Conservation (phyloP, 2,329 filamentous ascomycete genomes). For the Exophiala calicioides region DNA sequence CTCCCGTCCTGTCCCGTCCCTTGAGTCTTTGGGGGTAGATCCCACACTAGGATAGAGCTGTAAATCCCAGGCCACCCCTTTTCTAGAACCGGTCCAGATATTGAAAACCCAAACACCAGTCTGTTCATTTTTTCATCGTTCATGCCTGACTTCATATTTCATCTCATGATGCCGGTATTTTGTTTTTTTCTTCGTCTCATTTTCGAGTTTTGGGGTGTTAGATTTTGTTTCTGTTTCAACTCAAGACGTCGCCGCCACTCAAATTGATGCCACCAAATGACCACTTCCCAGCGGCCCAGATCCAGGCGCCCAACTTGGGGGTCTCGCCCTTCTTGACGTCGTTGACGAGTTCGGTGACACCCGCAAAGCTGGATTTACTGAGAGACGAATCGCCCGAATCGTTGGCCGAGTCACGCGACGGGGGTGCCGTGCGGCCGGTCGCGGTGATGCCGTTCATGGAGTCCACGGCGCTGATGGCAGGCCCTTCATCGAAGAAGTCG, state of each 20-base stretch:
- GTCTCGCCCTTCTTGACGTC: slow-evolving; percentile 40
- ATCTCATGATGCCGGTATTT: too few relatives aligned
- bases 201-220: neutral
- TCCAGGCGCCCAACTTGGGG: slow-evolving; percentile 45
- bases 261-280: slow-evolving; percentile 42
- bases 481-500: slow-evolving; percentile 75
- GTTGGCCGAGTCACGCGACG: slow-evolving; percentile 32
- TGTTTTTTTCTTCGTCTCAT: too few relatives aligned
- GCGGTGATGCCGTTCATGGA: slow-evolving; percentile 60
- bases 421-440: slow-evolving; percentile 45
- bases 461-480: slow-evolving; percentile 70
- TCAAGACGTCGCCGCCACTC: slow-evolving; percentile 26
- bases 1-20: too few relatives aligned
- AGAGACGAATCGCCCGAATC: slow-evolving; percentile 27
- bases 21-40: too few relatives aligned
- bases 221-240: too few relatives aligned
- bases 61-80: too few relatives aligned
- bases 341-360: slow-evolving; percentile 40
- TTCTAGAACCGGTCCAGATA: too few relatives aligned
- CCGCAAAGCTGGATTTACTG: slow-evolving; percentile 39
- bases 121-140: too few relatives aligned
- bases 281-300: slow-evolving; percentile 48
- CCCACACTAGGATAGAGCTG: too few relatives aligned
- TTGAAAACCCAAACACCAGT: too few relatives aligned
- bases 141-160: too few relatives aligned